Evolutionary conservation across 2,329 filamentous ascomycete genomes (phyloP).

Genomic region (Diaporthe eres): DNA sequence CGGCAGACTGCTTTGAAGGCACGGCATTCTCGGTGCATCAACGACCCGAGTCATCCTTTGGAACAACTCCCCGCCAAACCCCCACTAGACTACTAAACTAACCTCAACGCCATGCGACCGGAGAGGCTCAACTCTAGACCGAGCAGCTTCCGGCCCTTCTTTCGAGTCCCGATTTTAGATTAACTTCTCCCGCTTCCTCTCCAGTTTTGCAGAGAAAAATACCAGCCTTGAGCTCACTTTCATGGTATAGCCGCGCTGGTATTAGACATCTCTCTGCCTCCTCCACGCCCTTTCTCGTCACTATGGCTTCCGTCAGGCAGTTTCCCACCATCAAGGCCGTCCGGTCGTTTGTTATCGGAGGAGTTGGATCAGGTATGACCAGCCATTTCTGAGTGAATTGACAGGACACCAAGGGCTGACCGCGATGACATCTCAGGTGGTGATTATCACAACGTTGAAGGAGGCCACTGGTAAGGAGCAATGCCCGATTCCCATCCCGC

Average conservation of each 20-base stretch:
- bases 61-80: slow-evolving; percentile 29
- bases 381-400: not conserved
- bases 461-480: slow-evolving; percentile 72
- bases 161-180: not conserved
- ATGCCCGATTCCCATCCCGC: not conserved
- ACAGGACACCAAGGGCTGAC: slow-evolving; percentile 18
- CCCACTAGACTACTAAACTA: slow-evolving; percentile 35
- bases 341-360: slow-evolving; percentile 79
- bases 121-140: slow-evolving; percentile 7
- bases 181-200: not conserved
- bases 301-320: slow-evolving; percentile 64
- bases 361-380: slow-evolving; percentile 66
- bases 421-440: slow-evolving; percentile 67
- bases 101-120: slow-evolving; percentile 25
- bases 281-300: slow-evolving; percentile 21
- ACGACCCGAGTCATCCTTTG: slow-evolving; percentile 31
- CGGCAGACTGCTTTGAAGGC: slow-evolving; percentile 4
- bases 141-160: slow-evolving; percentile 18
- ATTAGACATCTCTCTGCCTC: not conserved
- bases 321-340: slow-evolving; percentile 85
- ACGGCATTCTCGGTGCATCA: slow-evolving; percentile 37
- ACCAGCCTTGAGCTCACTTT: not conserved
- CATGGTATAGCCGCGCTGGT: slow-evolving; percentile 1
- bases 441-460: slow-evolving; percentile 93
- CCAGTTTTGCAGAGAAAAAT: not conserved